These are phyloP conservation scores for Metschnikowia peoriensis DNA, from an alignment of 805 yeast species.

Conservation along the genomic window DNA sequence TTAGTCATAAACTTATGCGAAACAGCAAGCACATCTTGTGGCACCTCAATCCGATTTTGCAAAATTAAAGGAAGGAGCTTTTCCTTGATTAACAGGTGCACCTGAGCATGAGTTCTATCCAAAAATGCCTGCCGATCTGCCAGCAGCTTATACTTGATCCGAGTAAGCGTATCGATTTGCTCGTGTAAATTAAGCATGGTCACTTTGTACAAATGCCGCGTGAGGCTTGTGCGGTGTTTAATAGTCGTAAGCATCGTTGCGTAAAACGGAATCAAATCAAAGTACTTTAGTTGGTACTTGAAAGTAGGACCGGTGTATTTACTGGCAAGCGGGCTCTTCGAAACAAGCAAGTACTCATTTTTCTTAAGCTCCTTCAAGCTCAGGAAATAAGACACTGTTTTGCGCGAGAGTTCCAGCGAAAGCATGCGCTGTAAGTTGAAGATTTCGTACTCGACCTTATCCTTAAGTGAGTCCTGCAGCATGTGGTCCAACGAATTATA, in stretches of 20 bases:
- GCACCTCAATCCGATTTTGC: conserved; percentile 14
- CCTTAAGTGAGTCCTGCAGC: conserved; percentile 18
- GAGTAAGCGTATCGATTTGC: conserved; percentile 35
- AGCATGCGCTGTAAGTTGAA: conserved; percentile 25
- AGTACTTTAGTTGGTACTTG: conserved; percentile 29
- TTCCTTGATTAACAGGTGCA: conserved; percentile 27
- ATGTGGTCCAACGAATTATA: conserved; percentile 21
- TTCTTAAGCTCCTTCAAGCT: conserved; percentile 21
- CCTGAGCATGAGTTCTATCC: conserved; percentile 24
- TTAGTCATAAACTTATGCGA: conserved; percentile 24
- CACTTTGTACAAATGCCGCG: conserved; percentile 35
- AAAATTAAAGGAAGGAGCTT: conserved; percentile 26
- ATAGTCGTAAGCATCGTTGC: conserved; percentile 24
- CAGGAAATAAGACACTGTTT: conserved; percentile 19
- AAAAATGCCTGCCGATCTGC: conserved; percentile 28
- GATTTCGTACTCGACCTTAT: conserved; percentile 27
- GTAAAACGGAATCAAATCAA: conserved; percentile 37
- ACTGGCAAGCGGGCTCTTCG: conserved; percentile 14
- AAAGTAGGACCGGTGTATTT: conserved; percentile 19
- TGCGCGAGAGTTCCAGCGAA: conserved; percentile 26
- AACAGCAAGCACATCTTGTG: conserved; percentile 24
- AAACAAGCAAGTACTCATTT: conserved; percentile 28
- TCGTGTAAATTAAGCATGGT: conserved; percentile 38
- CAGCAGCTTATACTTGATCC: conserved; percentile 36
- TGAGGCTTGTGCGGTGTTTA: conserved; percentile 24